Conservation (phyloP, 2,329 filamentous ascomycete genomes). For the Neopestalotiopsis clavispora region DNA sequence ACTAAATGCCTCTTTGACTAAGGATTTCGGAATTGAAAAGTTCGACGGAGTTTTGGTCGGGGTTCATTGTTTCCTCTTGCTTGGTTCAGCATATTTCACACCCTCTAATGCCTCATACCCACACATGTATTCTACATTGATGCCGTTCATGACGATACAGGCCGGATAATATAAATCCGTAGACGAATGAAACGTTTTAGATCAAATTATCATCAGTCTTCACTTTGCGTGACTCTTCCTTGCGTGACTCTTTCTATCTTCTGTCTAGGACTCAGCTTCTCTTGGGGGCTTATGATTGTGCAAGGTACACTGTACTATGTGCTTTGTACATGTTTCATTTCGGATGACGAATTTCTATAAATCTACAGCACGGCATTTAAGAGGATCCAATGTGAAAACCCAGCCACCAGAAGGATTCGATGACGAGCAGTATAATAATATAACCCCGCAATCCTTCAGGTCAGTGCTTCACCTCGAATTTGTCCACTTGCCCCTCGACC, state of each 20-base stretch:
- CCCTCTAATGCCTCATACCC: constrained; percentile 36
- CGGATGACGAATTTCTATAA: no score
- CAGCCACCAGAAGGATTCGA: background rate
- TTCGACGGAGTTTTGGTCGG: constrained; percentile 46
- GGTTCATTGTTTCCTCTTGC: constrained; percentile 37
- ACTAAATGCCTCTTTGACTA: constrained; percentile 63
- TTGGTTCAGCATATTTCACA: constrained; percentile 32
- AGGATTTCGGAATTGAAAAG: constrained; percentile 44
- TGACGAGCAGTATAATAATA: background rate
- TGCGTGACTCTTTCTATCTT: no score
- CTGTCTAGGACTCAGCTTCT: no score
- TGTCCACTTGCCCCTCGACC: background rate
- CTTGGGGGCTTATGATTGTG: no score
- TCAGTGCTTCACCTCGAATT: background rate
- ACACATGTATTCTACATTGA: constrained; percentile 38
- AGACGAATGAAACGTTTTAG: constrained; percentile 33
- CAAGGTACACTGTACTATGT: no score
- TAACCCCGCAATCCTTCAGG: background rate
- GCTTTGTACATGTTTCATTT: no score
- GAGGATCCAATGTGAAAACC: no score
- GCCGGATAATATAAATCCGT: constrained; percentile 31
- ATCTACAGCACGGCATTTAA: no score
- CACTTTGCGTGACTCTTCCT: no score
- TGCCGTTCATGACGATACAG: constrained; percentile 36
- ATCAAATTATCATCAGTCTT: background rate